Conservation (phyloP, 176 grass and related monocot genomes). For the Leersia perrieri region DNA sequence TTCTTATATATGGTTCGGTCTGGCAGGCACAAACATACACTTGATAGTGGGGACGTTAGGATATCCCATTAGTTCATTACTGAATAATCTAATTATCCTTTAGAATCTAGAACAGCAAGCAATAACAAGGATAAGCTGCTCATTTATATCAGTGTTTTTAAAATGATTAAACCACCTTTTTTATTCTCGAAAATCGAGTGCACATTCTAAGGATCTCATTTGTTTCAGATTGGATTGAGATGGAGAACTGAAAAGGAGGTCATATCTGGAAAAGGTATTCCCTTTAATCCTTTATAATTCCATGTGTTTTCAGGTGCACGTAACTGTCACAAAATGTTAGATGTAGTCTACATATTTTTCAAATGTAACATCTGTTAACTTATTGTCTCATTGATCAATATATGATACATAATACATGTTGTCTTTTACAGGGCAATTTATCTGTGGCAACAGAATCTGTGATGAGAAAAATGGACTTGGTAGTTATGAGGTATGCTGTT, state of each 20-base stretch:
- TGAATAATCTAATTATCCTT: slow-evolving; percentile 8
- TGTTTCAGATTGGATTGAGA: slow-evolving; percentile 79
- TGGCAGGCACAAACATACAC: background rate
- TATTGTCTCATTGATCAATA: too few relatives aligned
- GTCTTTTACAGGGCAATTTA: slow-evolving; percentile 66
- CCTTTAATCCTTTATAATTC: background rate
- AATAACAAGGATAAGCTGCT: background rate
- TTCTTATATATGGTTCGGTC: background rate
- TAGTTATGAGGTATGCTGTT: slow-evolving; percentile 81
- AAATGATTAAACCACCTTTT: slow-evolving; percentile 1
- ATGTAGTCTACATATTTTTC: background rate
- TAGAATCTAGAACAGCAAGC: background rate
- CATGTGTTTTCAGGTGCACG: background rate
- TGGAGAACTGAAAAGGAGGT: slow-evolving; percentile 98
- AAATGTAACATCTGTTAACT: background rate
- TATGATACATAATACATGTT: background rate
- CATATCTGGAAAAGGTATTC: slow-evolving; percentile 82
- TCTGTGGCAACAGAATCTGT: slow-evolving; percentile 84
- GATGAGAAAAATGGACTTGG: slow-evolving; percentile 64
- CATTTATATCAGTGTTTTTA: background rate
- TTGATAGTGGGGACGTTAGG: background rate
- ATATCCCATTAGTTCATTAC: background rate
- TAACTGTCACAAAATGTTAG: background rate
- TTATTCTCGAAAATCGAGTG: background rate
- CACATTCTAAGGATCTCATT: slow-evolving; percentile 15